A percentile compares a stretch with the other conserved stretches of the same genome.
phyloP scores from a whole-genome alignment of 768 basidiomycete species.

The Macrolepiota dolichaula region DNA sequence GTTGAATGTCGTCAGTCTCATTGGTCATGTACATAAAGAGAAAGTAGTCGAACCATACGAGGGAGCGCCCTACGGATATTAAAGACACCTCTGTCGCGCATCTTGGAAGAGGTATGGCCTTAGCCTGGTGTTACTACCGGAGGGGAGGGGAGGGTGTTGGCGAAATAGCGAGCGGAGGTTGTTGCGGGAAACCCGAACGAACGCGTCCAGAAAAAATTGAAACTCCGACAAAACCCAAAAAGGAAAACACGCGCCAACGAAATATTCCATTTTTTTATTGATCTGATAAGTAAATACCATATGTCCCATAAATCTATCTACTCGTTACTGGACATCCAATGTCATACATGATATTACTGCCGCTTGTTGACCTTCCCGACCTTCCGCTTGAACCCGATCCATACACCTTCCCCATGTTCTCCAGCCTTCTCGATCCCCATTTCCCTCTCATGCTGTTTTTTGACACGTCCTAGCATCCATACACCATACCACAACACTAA shows the following conservation, averaged over 20 bases:
- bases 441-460: slow-evolving; percentile 35
- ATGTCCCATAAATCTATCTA: not conserved
- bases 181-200: not conserved
- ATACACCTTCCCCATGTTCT: slow-evolving; percentile 40
- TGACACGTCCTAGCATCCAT: slow-evolving; percentile 41
- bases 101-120: slow-evolving; percentile 13
- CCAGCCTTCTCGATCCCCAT: slow-evolving; percentile 41
- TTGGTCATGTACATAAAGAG: not conserved
- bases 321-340: not conserved
- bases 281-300: too few relatives aligned
- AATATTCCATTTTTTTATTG: not conserved
- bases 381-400: slow-evolving; percentile 20
- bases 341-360: not conserved
- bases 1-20: not conserved
- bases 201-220: slow-evolving; percentile 5
- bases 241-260: not conserved
- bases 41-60: slow-evolving; percentile 59
- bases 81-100: slow-evolving; percentile 38
- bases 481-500: slow-evolving; percentile 39
- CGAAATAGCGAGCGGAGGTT: not conserved
- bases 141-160: not conserved
- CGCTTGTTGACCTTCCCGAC: not conserved
- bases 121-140: not conserved
- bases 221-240: slow-evolving; percentile 1
- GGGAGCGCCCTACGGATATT: slow-evolving; percentile 56